Evolutionary conservation across 148 eudicot genomes (phyloP).

Genomic region (Cornus suecica): DNA sequence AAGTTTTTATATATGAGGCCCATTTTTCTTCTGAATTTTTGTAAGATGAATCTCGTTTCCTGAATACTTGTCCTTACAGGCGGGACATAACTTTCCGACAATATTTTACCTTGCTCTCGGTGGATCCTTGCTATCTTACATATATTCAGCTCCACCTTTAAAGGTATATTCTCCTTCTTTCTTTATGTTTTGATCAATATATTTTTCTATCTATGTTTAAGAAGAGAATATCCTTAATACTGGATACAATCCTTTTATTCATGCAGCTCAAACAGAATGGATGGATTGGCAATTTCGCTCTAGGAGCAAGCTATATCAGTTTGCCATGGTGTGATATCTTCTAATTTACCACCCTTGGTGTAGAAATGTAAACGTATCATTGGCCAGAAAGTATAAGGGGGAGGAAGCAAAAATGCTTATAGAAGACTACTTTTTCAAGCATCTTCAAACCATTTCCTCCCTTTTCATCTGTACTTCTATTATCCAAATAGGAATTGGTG

Average conservation of each 20-base stretch:
- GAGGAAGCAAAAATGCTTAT: not conserved
- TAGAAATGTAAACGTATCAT: not conserved
- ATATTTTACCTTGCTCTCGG: slow-evolving; percentile 90
- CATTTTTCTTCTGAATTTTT: not conserved
- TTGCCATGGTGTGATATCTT: slow-evolving; percentile 74
- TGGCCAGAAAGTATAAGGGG: not conserved
- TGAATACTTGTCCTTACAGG: slow-evolving; percentile 43
- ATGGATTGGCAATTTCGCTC: slow-evolving; percentile 96
- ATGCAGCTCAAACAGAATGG: slow-evolving; percentile 98
- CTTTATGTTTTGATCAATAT: not conserved
- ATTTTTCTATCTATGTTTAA: not conserved
- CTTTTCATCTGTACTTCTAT: not conserved
- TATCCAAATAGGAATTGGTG: not conserved
- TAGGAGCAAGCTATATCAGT: slow-evolving; percentile 95
- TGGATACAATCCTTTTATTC: not conserved
- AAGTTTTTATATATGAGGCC: slow-evolving; percentile 27
- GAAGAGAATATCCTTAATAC: slow-evolving; percentile 3
- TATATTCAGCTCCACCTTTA: slow-evolving; percentile 95
- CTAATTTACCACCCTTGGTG: slow-evolving; percentile 5
- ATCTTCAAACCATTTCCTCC: not conserved
- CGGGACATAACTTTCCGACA: slow-evolving; percentile 75
- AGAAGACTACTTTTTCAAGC: not conserved
- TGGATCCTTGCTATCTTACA: slow-evolving; percentile 84
- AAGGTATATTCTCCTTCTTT: slow-evolving; percentile 46
- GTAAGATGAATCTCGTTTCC: slow-evolving; percentile 1